These are phyloP conservation scores for Globisporangium paroecandrum DNA, from an alignment of 352 stramenopile species.

Conservation along the genomic window DNA sequence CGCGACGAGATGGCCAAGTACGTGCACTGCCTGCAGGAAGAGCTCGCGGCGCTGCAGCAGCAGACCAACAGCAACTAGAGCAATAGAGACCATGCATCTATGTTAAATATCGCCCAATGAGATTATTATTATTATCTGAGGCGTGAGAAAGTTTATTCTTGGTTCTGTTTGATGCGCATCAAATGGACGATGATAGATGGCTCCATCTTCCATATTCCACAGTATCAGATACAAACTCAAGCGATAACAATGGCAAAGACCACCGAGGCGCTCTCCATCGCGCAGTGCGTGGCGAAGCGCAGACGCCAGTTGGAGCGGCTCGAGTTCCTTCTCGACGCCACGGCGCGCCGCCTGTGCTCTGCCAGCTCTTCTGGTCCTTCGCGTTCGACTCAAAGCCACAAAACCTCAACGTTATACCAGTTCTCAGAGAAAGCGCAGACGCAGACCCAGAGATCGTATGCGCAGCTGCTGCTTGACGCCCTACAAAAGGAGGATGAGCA, in stretches of 20 bases:
- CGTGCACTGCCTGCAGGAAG: constrained; percentile 49
- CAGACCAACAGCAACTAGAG: constrained; percentile 17
- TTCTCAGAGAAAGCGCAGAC: neutral
- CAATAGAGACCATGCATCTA: constrained; percentile 1
- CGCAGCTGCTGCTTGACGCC: constrained; percentile 25
- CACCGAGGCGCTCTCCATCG: constrained; percentile 20
- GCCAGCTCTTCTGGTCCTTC: neutral
- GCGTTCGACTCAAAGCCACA: neutral
- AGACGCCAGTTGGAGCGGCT: constrained; percentile 30
- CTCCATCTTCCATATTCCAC: neutral
- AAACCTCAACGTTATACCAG: too few species aligned
- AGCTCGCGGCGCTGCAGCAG: constrained; percentile 41
- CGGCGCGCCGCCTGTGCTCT: constrained; percentile 15
- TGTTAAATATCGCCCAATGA: constrained; percentile 7
- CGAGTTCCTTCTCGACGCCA: constrained; percentile 26
- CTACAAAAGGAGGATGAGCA: constrained; percentile 21
- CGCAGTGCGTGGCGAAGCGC: constrained; percentile 31
- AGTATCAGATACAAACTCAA: neutral
- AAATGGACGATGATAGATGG: neutral
- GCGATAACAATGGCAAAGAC: neutral
- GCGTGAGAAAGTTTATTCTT: neutral
- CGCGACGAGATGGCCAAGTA: constrained; percentile 53
- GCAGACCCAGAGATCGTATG: constrained; percentile 21
- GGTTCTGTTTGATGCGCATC: neutral
- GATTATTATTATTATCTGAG: constrained; percentile 13